Percentiles rank a stretch among this genome's conserved stretches.
Evolutionary conservation across 441 rosid species (phyloP).

Genomic region (Metrosideros polymorpha): DNA sequence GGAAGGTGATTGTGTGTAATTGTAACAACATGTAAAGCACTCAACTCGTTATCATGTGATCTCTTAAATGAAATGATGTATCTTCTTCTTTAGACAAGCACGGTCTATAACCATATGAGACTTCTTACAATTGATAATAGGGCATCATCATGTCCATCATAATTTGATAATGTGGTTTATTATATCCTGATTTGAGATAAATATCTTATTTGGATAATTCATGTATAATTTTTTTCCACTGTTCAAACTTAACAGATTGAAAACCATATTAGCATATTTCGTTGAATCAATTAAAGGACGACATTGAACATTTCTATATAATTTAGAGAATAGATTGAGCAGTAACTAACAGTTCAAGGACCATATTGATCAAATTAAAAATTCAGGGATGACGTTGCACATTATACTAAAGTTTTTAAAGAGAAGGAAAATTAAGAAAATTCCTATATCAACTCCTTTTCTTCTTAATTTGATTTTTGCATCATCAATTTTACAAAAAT

Average conservation of each 20-base stretch:
- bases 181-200: background rate
- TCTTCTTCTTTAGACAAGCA: background rate
- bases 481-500: no score
- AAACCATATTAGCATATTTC: background rate
- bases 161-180: background rate
- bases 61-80: background rate
- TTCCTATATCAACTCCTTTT: no score
- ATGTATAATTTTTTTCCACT: background rate
- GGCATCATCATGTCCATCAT: background rate
- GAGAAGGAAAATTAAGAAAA: no score
- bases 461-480: no score
- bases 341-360: background rate
- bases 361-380: background rate
- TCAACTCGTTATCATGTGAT: background rate
- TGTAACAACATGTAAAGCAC: background rate
- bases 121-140: background rate
- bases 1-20: background rate
- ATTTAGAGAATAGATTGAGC: background rate
- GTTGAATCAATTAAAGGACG: fast-evolving
- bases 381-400: background rate
- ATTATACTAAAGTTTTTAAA: background rate
- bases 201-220: background rate
- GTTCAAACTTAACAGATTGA: background rate
- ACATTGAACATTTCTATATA: background rate
- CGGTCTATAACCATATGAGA: background rate